These are phyloP conservation scores for Boletellus sp. DNA, from an alignment of 768 basidiomycete genomes.

Conservation along the genomic window DNA sequence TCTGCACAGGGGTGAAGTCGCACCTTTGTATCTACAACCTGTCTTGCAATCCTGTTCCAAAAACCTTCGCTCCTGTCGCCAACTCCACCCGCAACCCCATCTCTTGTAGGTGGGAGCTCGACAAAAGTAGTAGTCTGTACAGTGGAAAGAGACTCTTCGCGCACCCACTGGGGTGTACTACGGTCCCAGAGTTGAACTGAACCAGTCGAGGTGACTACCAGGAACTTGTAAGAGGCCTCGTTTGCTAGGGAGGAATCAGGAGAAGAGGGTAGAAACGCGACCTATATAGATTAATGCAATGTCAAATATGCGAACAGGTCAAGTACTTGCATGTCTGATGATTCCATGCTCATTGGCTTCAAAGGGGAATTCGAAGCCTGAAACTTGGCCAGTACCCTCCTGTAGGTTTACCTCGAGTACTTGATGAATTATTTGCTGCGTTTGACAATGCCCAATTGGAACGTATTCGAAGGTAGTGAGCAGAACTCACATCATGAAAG, in stretches of 20 bases:
- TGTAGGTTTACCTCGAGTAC: constrained; percentile 48
- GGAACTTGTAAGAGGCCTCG: constrained; percentile 37
- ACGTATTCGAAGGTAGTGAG: background rate
- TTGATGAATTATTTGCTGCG: constrained; percentile 52
- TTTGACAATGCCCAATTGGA: constrained; percentile 1
- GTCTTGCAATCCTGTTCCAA: constrained; percentile 48
- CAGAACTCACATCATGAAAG: constrained; percentile 42
- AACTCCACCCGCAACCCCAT: constrained; percentile 17
- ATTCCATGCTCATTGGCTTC: constrained; percentile 63
- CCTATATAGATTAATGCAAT: constrained; percentile 30
- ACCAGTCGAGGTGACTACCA: constrained; percentile 72
- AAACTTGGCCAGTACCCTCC: constrained; percentile 43
- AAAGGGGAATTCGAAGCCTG: constrained; percentile 60
- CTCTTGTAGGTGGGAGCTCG: constrained; percentile 63
- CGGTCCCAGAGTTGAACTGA: constrained; percentile 72
- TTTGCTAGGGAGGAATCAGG: constrained; percentile 33
- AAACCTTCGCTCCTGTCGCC: constrained; percentile 41
- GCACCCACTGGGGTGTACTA: constrained; percentile 60
- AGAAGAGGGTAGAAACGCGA: constrained; percentile 47
- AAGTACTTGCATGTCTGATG: constrained; percentile 55
- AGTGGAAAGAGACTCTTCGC: constrained; percentile 76
- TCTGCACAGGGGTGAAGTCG: background rate
- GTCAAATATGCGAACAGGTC: background rate
- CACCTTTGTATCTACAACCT: constrained; percentile 60
- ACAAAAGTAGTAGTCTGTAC: constrained; percentile 66